Evolutionary conservation across 208 protist species (phyloP), one percentile per base, ranked within the genome.

Genomic region (Acanthamoeba healyi): DNA sequence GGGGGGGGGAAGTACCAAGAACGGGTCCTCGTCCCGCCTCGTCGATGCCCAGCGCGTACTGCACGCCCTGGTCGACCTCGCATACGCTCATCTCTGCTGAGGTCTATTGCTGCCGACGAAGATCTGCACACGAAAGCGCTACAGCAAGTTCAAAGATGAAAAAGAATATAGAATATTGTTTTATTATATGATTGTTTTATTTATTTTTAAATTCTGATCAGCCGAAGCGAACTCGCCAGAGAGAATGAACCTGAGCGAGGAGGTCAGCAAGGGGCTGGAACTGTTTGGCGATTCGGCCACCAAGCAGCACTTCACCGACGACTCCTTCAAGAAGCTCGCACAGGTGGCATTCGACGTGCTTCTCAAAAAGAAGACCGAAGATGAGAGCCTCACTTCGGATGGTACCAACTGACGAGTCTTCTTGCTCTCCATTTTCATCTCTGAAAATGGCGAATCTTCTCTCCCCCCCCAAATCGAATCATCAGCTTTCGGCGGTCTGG

Each of bases 11-110:
- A 12, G 0, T 86, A 97, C 96, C 97, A 32, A 98, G 79, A 2
- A 98, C 97, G 14, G 97, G 97, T 12, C 97, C 97, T 44, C 97
- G 82, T 32, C 97, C 97, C 19, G 97, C 97, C 58, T 98, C 97
- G 86, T 98, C 97, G 26, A 98, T 97, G 46, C 97, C 97, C 56
- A 98, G n/a, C 0, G 56, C 49, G 44, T 91, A 91, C 32, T 34
- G 58, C 32, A 91, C 84, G 26, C 46, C 84, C 34, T 91, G 32
- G 36, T 91, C 56, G 6, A 91, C 36, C 42, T 72, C 84, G 22
- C 77, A 86, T n/a, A 26, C 44, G 77, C 77, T 86, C 77, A 86
- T 86, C 74, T 77, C 26, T 15, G 49, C 49, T 54, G 49, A 6
- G 49, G 10, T 54, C 15, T 54, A 6, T 6, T 15, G 15, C 6